Conservation (phyloP, 1,284 basidiomycete genomes). For the Puccinia triticina region DNA sequence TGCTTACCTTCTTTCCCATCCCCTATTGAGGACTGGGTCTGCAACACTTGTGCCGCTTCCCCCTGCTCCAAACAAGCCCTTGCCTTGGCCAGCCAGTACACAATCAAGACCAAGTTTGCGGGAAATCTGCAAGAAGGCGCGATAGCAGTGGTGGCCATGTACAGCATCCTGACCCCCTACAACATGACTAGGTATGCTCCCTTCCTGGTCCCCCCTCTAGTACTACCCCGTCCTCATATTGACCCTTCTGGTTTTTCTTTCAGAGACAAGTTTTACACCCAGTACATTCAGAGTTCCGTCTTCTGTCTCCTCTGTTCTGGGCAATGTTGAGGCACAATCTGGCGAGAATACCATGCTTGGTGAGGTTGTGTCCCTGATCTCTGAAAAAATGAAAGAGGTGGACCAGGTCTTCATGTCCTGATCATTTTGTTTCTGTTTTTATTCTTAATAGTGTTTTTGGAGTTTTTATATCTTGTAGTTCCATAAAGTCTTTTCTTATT, state of each 20-base stretch:
- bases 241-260: too few relatives aligned
- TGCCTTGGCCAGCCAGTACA: background rate
- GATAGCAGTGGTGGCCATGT: background rate
- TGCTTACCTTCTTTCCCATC: background rate
- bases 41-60: background rate
- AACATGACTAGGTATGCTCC: background rate
- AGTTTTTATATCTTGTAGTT: too few relatives aligned
- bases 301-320: conserved; percentile 15
- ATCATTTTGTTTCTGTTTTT: too few relatives aligned
- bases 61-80: background rate
- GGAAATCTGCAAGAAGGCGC: conserved; percentile 15
- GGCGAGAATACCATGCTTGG: background rate
- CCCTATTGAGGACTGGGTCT: conserved; percentile 8
- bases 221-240: background rate
- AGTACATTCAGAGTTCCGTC: background rate
- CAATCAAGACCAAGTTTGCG: background rate
- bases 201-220: too few relatives aligned
- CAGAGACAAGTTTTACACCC: conserved; percentile 11
- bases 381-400: background rate
- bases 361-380: background rate
- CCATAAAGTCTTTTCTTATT: too few relatives aligned
- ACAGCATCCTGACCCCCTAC: conserved; percentile 11
- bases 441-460: too few relatives aligned
- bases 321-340: background rate
- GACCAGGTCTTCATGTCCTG: background rate